Base-by-base conservation (phyloP, 75 land plant genomes). In the Pinus taeda region DNA sequence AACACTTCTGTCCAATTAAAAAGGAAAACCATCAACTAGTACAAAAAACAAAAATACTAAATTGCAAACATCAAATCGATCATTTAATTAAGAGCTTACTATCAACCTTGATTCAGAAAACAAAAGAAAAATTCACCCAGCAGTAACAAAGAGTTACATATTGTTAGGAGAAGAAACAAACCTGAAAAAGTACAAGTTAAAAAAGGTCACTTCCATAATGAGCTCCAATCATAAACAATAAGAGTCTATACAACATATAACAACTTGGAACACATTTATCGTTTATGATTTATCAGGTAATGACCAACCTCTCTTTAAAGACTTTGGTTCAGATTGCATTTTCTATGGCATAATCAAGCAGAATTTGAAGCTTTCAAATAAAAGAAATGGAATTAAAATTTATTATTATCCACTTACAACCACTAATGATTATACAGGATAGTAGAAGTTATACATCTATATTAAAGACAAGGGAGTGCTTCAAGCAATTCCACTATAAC, bases 11-110 rank as follows among this genome's bases (percentile, higher is more conserved):
- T 49, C 36, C 37, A 37, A 24, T 13, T 12, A 15, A 39, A 11
- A 77, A 69, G 29, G 55, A 20, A 18, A 29, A 74, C 13, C 37
- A 73, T 29, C 74, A 22, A 0, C 15, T 26, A 77, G 53, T 77
- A 53, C 20, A 13, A 13, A 66, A 36, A 71, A 12, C 0, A 15
- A 30, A 29, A 42, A 53, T 18, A 72, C 53, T 9, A 4, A 8
- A 60, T 15, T 29, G 64, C 75, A 74, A 65, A 74, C 73, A 57
- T 21, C 21, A 20, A 57, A 29, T 26, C 1, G 29, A 21, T 59
- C n/a, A 59, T 7, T 60, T n/a, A n/a, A 6, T 20, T 69, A 11
- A 62, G 65, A 69, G 4, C 49, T n/a, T 69, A 21, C 22, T 9
- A 45, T 69, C 14, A 39, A 39, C 9, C 53, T 8, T 12, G 53